Evolutionary conservation across 441 rosid genomes (phyloP).

Genomic region (Erodium texanum): DNA sequence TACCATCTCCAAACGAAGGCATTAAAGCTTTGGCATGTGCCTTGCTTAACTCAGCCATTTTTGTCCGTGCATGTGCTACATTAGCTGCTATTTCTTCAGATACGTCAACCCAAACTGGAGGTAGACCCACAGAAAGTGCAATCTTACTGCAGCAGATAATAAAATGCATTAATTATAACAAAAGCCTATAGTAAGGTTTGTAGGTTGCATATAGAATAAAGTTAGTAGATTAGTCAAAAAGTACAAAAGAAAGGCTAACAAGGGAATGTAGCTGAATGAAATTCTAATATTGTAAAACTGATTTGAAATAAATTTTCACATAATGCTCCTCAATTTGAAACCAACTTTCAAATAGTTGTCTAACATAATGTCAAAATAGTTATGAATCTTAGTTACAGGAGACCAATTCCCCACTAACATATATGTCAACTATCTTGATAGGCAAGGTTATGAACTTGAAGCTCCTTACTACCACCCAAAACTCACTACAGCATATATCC

Average conservation of each 20-base stretch:
- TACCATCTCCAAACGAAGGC: conserved; percentile 91
- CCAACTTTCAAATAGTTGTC: background rate
- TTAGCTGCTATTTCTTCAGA: conserved; percentile 75
- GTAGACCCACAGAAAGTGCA: conserved; percentile 63
- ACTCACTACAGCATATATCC: background rate
- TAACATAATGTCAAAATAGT: background rate
- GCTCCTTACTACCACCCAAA: background rate
- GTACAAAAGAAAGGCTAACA: no score
- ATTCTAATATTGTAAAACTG: no score
- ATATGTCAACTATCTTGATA: no score
- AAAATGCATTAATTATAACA: background rate
- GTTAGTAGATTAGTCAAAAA: background rate
- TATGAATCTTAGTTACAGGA: background rate
- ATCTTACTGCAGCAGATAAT: conserved; percentile 45
- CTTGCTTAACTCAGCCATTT: conserved; percentile 69
- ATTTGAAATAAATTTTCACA: background rate
- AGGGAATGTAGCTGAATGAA: no score
- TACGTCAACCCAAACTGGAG: conserved; percentile 88
- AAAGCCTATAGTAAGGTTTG: background rate
- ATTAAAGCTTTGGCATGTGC: conserved; percentile 87
- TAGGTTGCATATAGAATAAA: background rate
- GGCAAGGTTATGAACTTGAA: no score
- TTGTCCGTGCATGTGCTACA: conserved; percentile 54
- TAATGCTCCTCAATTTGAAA: background rate
- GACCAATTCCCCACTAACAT: no score